phyloP scores from a whole-genome alignment of 2,329 filamentous ascomycete genomes.

The Penicillium thymicola region DNA sequence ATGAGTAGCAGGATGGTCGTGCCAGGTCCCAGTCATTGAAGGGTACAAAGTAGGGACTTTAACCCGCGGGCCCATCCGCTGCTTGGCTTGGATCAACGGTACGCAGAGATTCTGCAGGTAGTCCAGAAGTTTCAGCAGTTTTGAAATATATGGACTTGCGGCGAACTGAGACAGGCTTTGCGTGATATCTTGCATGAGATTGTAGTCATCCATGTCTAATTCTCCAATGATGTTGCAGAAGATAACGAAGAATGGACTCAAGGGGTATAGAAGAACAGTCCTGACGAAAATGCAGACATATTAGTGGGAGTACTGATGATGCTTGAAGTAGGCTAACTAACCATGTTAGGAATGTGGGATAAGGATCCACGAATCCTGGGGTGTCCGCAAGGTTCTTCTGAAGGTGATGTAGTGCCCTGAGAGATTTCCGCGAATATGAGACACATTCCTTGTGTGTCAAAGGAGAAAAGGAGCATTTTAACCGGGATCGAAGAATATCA shows the following conservation, averaged over 20 bases:
- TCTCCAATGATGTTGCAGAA: conserved; percentile 27
- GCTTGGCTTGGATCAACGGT: conserved; percentile 12
- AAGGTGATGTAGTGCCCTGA: conserved; percentile 13
- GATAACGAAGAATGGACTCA: conserved; percentile 25
- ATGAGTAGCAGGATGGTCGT: not conserved
- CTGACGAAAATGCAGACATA: not conserved
- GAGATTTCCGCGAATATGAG: conserved; percentile 16
- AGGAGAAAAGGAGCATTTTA: conserved; percentile 19
- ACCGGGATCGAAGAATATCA: conserved; percentile 24
- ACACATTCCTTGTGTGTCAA: conserved; percentile 24
- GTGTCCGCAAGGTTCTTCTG: conserved; percentile 9
- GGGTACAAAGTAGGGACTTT: conserved; percentile 11
- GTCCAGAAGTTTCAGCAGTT: conserved; percentile 15
- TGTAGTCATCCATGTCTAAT: conserved; percentile 18
- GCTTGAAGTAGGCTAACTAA: not conserved
- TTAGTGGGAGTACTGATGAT: not conserved
- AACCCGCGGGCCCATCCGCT: conserved; percentile 3
- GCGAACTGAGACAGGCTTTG: conserved; percentile 16
- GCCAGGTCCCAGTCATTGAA: not conserved
- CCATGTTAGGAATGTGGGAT: conserved; percentile 18
- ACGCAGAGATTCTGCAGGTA: conserved; percentile 13
- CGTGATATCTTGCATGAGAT: conserved; percentile 17
- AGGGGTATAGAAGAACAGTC: conserved; percentile 21
- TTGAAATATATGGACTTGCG: conserved; percentile 18
- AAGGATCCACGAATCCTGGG: conserved; percentile 16